Evolutionary conservation across 2,329 filamentous ascomycete genomes (phyloP).

Genomic region (Akanthomyces lecanii): DNA sequence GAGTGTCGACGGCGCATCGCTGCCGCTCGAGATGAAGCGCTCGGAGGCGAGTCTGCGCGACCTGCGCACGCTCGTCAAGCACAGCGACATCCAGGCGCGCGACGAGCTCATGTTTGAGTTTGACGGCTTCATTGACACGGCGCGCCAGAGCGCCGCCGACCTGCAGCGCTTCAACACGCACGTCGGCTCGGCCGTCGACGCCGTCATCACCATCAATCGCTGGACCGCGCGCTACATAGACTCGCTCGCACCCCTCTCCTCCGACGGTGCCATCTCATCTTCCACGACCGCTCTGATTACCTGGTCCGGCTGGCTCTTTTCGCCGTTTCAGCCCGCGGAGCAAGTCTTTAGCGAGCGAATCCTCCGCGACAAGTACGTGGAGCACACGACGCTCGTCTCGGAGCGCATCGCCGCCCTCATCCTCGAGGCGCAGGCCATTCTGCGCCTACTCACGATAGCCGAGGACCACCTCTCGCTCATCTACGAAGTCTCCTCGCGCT

Average conservation of each 20-base stretch:
- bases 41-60: slow-evolving; percentile 72
- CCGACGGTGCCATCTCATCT: slow-evolving; percentile 22
- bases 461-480: slow-evolving; percentile 68
- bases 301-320: slow-evolving; percentile 45
- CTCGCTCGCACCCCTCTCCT: slow-evolving; percentile 43
- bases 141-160: slow-evolving; percentile 59
- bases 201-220: slow-evolving; percentile 68
- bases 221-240: slow-evolving; percentile 70
- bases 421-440: slow-evolving; percentile 63
- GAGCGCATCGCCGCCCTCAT: slow-evolving; percentile 67
- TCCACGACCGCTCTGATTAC: slow-evolving; percentile 34
- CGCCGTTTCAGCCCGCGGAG: slow-evolving; percentile 60
- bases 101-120: slow-evolving; percentile 73
- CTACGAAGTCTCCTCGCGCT: slow-evolving; percentile 62
- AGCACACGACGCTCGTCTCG: slow-evolving; percentile 65
- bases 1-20: slow-evolving; percentile 58
- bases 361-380: slow-evolving; percentile 69
- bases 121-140: slow-evolving; percentile 68
- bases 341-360: slow-evolving; percentile 45
- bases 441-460: slow-evolving; percentile 61
- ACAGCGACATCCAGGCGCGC: slow-evolving; percentile 62
- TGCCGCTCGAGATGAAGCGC: slow-evolving; percentile 76
- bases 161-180: slow-evolving; percentile 73
- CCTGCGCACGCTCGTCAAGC: slow-evolving; percentile 65
- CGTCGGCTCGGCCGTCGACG: slow-evolving; percentile 69